phyloP scores from a whole-genome alignment of 2,329 filamentous ascomycete species.

The Aspergillus arachidicola region DNA sequence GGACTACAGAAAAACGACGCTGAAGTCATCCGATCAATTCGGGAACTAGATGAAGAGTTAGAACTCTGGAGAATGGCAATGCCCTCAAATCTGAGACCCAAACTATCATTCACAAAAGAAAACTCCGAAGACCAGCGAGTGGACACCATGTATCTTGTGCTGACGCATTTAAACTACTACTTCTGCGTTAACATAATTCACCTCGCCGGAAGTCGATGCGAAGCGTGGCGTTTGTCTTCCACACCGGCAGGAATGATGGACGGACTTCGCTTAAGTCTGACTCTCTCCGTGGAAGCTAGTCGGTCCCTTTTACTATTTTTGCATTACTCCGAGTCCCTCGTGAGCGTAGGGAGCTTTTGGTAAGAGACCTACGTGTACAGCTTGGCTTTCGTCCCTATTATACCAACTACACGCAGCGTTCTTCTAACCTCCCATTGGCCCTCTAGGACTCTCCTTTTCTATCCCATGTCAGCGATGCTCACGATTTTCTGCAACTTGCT shows the following conservation, averaged over 20 bases:
- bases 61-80: slow-evolving; percentile 52
- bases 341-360: neutral
- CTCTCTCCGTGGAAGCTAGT: slow-evolving; percentile 53
- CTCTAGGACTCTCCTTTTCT: slow-evolving; percentile 37
- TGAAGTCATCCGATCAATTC: slow-evolving; percentile 52
- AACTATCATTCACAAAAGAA: slow-evolving; percentile 35
- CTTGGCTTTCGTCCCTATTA: neutral
- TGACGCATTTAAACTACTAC: slow-evolving; percentile 54
- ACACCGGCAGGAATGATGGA: slow-evolving; percentile 30
- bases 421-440: no score
- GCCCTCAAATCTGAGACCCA: slow-evolving; percentile 43
- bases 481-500: slow-evolving; percentile 55
- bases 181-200: slow-evolving; percentile 55
- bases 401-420: neutral
- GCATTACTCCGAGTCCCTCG: neutral
- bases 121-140: slow-evolving; percentile 9
- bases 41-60: slow-evolving; percentile 55
- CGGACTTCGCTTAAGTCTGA: slow-evolving; percentile 50
- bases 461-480: slow-evolving; percentile 53
- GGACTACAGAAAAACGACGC: slow-evolving; percentile 51
- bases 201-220: slow-evolving; percentile 50
- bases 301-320: slow-evolving; percentile 53
- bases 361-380: neutral
- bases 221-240: slow-evolving; percentile 32
- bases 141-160: slow-evolving; percentile 44